Evolutionary conservation across 2,329 filamentous ascomycete species (phyloP).

Genomic region (Tetracladium maxilliforme): DNA sequence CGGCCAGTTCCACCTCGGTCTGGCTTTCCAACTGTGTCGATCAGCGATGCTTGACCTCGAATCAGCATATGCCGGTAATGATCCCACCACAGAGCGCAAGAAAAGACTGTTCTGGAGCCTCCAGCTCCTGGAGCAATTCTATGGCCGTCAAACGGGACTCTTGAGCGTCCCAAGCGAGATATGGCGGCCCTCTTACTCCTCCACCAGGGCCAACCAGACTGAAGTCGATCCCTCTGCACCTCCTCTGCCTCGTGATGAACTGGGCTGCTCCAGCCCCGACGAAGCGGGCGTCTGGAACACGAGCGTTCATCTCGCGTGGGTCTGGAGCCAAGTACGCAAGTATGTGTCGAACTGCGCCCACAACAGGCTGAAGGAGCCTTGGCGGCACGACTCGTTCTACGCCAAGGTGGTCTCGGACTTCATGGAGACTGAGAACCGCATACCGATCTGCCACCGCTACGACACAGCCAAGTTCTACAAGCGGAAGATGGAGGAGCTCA

Average conservation of each 20-base stretch:
- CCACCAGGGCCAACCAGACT: slow-evolving; percentile 8
- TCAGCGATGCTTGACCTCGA: slow-evolving; percentile 31
- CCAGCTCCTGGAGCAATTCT: slow-evolving; percentile 31
- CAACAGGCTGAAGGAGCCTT: slow-evolving; percentile 31
- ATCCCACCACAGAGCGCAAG: slow-evolving; percentile 24
- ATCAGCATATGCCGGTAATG: slow-evolving; percentile 19
- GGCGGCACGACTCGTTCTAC: slow-evolving; percentile 35
- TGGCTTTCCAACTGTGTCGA: slow-evolving; percentile 32
- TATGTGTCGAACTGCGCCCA: slow-evolving; percentile 32
- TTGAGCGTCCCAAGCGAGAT: slow-evolving; percentile 24
- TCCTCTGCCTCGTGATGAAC: slow-evolving; percentile 25
- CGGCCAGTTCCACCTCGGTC: slow-evolving; percentile 32
- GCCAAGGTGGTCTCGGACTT: slow-evolving; percentile 32
- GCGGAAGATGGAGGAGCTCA: slow-evolving; percentile 27
- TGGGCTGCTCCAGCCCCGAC: slow-evolving; percentile 21
- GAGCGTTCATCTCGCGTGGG: slow-evolving; percentile 30
- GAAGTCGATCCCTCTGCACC: slow-evolving; percentile 19
- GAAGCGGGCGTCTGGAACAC: slow-evolving; percentile 35
- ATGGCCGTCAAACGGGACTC: slow-evolving; percentile 28
- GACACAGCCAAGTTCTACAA: slow-evolving; percentile 36
- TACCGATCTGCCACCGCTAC: slow-evolving; percentile 34
- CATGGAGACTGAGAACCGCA: slow-evolving; percentile 31
- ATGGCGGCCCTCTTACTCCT: slow-evolving; percentile 19
- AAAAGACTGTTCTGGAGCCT: slow-evolving; percentile 35
- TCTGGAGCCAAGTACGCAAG: slow-evolving; percentile 29